A percentile compares a stretch with the other conserved stretches of the same genome.
phyloP scores from a whole-genome alignment of 176 grass and related monocot species.

The Oryza coarctata region DNA sequence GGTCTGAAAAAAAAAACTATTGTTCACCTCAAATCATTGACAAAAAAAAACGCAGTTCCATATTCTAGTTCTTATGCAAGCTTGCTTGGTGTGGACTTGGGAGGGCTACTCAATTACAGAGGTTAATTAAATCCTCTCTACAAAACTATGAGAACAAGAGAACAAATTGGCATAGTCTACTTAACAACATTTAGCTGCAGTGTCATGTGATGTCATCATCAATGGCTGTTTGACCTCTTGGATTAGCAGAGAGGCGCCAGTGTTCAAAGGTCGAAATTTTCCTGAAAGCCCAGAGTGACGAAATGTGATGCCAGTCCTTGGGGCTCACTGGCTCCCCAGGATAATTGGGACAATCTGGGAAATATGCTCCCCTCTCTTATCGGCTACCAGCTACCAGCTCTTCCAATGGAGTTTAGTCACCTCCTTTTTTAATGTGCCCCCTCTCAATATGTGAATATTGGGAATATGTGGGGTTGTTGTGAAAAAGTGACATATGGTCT shows the following conservation, averaged over 20 bases:
- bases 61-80: not conserved
- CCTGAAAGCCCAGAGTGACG: not conserved
- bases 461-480: not conserved
- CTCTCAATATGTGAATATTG: not conserved
- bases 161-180: not conserved
- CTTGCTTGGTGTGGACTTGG: not conserved
- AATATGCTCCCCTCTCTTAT: conserved; percentile 37
- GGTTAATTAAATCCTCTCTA: not conserved
- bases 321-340: not conserved
- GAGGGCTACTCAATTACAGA: not conserved
- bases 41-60: not conserved
- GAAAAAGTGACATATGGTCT: not conserved
- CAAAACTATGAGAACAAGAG: not conserved
- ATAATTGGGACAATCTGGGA: conserved; percentile 28
- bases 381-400: conserved; percentile 4
- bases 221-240: conserved; percentile 43
- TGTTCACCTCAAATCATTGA: not conserved
- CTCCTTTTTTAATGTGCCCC: not conserved
- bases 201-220: not conserved
- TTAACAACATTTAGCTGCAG: not conserved
- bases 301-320: not conserved
- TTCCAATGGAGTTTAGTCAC: not conserved
- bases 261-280: conserved; percentile 19
- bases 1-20: too few species aligned
- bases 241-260: conserved; percentile 30